Evolutionary conservation across 2,329 filamentous ascomycete genomes (phyloP), one percentile per base, ranked within the genome.

Genomic region (Sporothrix humicola): DNA sequence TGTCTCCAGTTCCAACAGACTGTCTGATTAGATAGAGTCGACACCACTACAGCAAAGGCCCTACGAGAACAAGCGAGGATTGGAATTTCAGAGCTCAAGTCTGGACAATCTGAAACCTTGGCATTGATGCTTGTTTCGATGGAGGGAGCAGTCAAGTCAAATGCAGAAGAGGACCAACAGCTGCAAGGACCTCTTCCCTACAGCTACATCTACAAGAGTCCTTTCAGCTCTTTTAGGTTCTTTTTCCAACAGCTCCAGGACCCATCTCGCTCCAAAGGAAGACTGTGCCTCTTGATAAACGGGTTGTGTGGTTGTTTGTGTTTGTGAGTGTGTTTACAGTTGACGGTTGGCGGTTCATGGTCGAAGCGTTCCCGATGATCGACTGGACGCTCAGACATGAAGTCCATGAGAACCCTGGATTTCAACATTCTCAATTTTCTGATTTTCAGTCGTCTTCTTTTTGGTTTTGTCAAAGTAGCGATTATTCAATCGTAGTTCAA

Each of bases 41-140:
- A 31, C 58, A 63, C 58, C 15, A 20, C 10, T n/a, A 46, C 59
- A 37, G 31, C 31, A 37, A 37, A 37, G 37, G 59, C 59, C 37
- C 59, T 63, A 15, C 59, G 31, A 37, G 31, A 37, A 5, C 15
- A 61, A 26, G 58, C 46, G 15, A 48, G 46, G 15, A 17, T 13
- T 48, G 46, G 7, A 48, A 20, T 3, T 1, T 7, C 10, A 37
- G 31, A 37, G 7, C 31, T 37, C 4, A 5, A 37, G 31, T 6
- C 31, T 37, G 31, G 31, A 37, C 5, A 44, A 15, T 46, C 59
- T 65, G 59, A 23, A 65, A 65, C 59, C 59, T 65, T 65, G 59
- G 59, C 59, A 65, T 9, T 3, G 37, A 46, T 46, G 37, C 37
- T 23, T 65, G 59, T 46, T 65, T 65, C 59, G 44, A 63, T 15